These are phyloP conservation scores for Acaromyces ingoldii DNA, from an alignment of 1,284 basidiomycete genomes.

Conservation along the genomic window DNA sequence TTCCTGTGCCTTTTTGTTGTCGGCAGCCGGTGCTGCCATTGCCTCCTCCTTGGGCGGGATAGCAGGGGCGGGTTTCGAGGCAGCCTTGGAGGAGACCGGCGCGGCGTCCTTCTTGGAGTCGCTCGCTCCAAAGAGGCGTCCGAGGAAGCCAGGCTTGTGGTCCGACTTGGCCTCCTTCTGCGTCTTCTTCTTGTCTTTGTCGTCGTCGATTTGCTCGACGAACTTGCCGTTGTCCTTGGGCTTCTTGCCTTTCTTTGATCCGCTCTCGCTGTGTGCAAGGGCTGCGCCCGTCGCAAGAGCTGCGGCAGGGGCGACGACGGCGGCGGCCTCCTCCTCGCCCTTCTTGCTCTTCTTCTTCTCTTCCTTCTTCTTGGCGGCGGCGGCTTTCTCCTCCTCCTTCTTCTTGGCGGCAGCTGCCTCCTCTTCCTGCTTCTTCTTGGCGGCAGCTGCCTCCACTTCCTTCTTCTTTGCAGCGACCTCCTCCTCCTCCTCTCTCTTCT, in stretches of 20 bases:
- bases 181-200: neutral
- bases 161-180: neutral
- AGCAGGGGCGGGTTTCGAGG: too few species aligned
- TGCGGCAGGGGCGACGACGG: conserved; percentile 1
- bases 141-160: neutral
- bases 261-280: too few species aligned
- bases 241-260: too few species aligned
- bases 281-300: neutral
- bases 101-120: too few species aligned
- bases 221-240: neutral
- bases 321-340: neutral
- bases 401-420: conserved; percentile 1
- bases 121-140: too few species aligned
- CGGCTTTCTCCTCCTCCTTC: conserved; percentile 1
- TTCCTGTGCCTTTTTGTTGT: neutral
- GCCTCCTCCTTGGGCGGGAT: too few species aligned
- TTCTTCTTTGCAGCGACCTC: neutral
- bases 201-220: neutral
- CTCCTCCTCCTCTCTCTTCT: neutral
- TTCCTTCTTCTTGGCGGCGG: neutral
- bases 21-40: too few species aligned
- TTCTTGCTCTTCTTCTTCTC: neutral
- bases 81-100: too few species aligned
- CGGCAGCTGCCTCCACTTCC: neutral
- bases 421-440: conserved; percentile 9